Conservation (phyloP, 2,329 filamentous ascomycete genomes). For the Shiraia bambusicola region DNA sequence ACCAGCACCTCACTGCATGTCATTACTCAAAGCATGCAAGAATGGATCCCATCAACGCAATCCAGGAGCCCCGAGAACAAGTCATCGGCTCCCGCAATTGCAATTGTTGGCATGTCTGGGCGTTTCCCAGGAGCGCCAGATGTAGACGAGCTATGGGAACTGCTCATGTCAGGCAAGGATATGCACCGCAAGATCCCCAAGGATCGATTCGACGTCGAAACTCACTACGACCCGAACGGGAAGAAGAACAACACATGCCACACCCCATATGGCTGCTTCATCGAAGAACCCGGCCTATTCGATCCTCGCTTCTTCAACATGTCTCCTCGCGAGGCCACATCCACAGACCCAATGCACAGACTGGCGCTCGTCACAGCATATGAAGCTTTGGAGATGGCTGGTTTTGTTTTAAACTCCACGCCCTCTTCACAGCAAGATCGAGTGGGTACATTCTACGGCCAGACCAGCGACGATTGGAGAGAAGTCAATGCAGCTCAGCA, state of each 20-base stretch:
- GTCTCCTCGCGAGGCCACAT: slow-evolving; percentile 29
- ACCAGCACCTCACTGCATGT: not conserved
- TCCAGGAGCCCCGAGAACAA: no score
- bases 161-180: slow-evolving; percentile 30
- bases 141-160: slow-evolving; percentile 38
- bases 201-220: slow-evolving; percentile 16
- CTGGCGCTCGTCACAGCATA: slow-evolving; percentile 25
- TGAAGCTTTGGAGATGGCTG: slow-evolving; percentile 30
- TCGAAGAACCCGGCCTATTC: slow-evolving; percentile 30
- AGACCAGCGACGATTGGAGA: slow-evolving; percentile 34
- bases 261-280: slow-evolving; percentile 26
- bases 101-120: slow-evolving; percentile 41
- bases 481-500: slow-evolving; percentile 24
- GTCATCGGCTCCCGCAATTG: slow-evolving; percentile 6
- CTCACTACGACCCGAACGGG: slow-evolving; percentile 19
- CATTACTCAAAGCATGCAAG: not conserved
- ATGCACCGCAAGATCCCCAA: slow-evolving; percentile 30
- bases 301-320: slow-evolving; percentile 17
- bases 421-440: slow-evolving; percentile 28
- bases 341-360: slow-evolving; percentile 27
- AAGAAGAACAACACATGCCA: slow-evolving; percentile 12
- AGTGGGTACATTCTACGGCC: slow-evolving; percentile 40
- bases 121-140: slow-evolving; percentile 28
- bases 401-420: slow-evolving; percentile 31
- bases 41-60: no score